Evolutionary conservation across 495 filamentous ascomycete species (phyloP).

Genomic region (Collariella sp.): DNA sequence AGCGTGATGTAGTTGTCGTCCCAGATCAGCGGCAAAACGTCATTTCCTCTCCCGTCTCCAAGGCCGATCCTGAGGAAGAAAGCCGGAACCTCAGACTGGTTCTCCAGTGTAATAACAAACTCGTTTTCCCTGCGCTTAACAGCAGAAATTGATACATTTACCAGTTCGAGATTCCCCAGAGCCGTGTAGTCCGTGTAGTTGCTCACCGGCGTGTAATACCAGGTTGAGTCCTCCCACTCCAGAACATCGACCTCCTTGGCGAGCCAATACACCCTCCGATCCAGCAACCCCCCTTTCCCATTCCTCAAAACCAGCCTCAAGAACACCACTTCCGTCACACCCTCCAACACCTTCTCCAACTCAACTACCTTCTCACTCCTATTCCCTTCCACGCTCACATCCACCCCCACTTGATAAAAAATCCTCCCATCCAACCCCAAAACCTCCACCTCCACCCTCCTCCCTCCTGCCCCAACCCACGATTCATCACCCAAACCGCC

Average conservation of each 20-base stretch:
- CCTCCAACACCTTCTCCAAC: constrained; percentile 26
- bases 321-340: constrained; percentile 42
- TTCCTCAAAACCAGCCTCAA: constrained; percentile 41
- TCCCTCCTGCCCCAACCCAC: constrained; percentile 31
- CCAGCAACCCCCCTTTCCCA: constrained; percentile 29
- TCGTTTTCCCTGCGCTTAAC: background rate
- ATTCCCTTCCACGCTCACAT: constrained; percentile 29
- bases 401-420: constrained; percentile 25
- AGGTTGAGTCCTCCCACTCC: constrained; percentile 48
- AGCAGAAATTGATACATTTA: constrained; percentile 28
- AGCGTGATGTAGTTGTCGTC: constrained; percentile 57
- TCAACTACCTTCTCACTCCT: constrained; percentile 27
- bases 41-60: constrained; percentile 32
- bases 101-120: constrained; percentile 39
- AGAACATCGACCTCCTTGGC: constrained; percentile 40
- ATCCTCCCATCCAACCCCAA: constrained; percentile 40
- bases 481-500: constrained; percentile 49
- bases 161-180: constrained; percentile 34
- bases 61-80: constrained; percentile 48
- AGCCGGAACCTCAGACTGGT: constrained; percentile 44
- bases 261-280: constrained; percentile 58
- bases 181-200: constrained; percentile 45
- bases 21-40: constrained; percentile 48
- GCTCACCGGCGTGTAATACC: constrained; percentile 51
- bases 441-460: constrained; percentile 40